Evolutionary conservation across 2,329 filamentous ascomycete genomes (phyloP), one percentile per base, ranked within the genome.

Genomic region (Fusarium redolens): DNA sequence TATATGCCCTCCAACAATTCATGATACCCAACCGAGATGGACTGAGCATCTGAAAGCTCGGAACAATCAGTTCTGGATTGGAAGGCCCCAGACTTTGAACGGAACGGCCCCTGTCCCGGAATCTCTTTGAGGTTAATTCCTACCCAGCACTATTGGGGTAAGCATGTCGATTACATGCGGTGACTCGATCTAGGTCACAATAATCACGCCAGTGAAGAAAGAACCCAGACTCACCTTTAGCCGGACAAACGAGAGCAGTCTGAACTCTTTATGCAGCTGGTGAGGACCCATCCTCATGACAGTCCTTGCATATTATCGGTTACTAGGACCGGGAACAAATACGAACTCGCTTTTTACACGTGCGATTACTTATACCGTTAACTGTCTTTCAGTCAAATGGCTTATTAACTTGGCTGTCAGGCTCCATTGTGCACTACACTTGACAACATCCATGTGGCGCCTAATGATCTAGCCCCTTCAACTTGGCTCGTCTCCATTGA

Each of bases 211-310:
- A 64, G 61, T 15, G 8, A 54, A 41, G 59, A 41, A 44, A 65
- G 50, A 48, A 48, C 47, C 37, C 38, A 60, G 56, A 40, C 60
- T 62, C n/a, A 31, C 47, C 38, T 71, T 72, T 77, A 75, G 51
- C 75, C 75, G 75, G 61, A 33, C 71, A 73, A 76, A 73, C 69
- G 57, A 69, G 64, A 61, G 47, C 20, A 44, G 20, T 37, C 30
- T 55, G 30, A 40, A 25, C 18, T 41, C 25, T 28, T 17, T 52
- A 22, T 33, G 35, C 56, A 40, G 18, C 41, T 67, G 17, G 44
- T 57, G 62, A 65, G 62, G 70, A 55, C 65, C 41, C 25, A 41
- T 63, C 22, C 57, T 47, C 35, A 35, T 55, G 48, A 43, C 47
- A 47, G 47, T 58, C 64, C 59, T 65, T 66, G 30, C 41, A 37